Evolutionary conservation across 139 green algal species (phyloP).

Genomic region (Tetradesmus lagerheimii): DNA sequence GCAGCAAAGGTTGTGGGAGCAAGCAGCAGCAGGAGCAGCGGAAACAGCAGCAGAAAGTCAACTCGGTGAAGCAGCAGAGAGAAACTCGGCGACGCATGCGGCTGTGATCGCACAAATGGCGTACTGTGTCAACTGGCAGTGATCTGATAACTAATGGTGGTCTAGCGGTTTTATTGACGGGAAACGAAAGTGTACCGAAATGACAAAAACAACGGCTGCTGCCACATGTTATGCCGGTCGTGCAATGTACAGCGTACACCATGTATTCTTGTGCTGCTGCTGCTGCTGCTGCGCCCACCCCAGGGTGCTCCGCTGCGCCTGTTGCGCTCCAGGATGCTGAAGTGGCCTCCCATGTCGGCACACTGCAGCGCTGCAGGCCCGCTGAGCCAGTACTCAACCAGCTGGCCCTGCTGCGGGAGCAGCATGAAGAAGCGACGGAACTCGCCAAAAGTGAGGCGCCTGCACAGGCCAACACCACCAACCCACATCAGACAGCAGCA

Average conservation of each 20-base stretch:
- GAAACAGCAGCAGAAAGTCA: not conserved
- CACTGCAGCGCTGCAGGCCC: slow-evolving; percentile 31
- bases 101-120: too few species aligned
- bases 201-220: too few species aligned
- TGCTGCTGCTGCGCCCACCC: not conserved
- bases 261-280: not conserved
- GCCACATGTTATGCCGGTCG: too few species aligned
- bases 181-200: too few species aligned
- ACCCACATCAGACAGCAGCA: not conserved
- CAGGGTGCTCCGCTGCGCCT: not conserved
- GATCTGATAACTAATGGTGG: too few species aligned
- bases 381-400: slow-evolving; percentile 66
- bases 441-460: slow-evolving; percentile 62
- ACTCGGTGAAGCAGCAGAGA: too few species aligned
- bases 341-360: slow-evolving; percentile 35
- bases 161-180: not conserved
- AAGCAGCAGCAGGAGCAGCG: not conserved
- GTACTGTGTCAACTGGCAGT: too few species aligned
- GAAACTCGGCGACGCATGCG: too few species aligned
- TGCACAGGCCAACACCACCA: not conserved
- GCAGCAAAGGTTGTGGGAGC: not conserved
- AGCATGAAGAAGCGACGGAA: slow-evolving; percentile 80
- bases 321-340: not conserved
- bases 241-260: too few species aligned
- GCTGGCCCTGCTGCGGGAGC: slow-evolving; percentile 65